Evolutionary conservation across 768 basidiomycete species (phyloP).

Genomic region (Termitomyces titanicus): DNA sequence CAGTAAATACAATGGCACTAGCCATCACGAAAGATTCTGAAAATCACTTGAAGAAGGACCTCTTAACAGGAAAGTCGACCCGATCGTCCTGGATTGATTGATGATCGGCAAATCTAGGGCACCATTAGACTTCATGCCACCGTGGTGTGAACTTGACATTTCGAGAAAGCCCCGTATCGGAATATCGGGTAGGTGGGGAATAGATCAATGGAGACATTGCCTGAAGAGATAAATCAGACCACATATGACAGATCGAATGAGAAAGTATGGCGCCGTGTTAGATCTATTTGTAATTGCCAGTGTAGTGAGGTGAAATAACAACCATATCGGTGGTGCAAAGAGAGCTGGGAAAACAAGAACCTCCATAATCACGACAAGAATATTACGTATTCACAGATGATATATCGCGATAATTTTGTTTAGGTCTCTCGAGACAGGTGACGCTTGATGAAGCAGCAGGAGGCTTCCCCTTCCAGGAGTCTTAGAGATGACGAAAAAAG

Average conservation of each 20-base stretch:
- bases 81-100: neutral
- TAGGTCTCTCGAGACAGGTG: conserved; percentile 3
- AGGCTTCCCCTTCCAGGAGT: conserved; percentile 4
- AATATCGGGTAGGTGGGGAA: conserved; percentile 6
- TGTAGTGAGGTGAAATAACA: neutral
- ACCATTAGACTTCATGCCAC: conserved; percentile 5
- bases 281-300: neutral
- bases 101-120: conserved; percentile 1
- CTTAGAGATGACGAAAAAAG: neutral
- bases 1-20: neutral
- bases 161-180: conserved; percentile 3
- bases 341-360: neutral
- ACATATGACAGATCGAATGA: neutral
- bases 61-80: neutral
- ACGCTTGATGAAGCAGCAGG: neutral
- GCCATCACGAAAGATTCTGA: neutral
- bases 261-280: neutral
- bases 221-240: conserved; percentile 5
- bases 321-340: neutral
- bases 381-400: neutral
- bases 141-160: conserved; percentile 11
- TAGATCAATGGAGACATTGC: conserved; percentile 4
- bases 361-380: neutral
- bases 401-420: neutral
- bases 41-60: neutral